phyloP scores from a whole-genome alignment of 169 alveolate species.

The Eimeria mitis region DNA sequence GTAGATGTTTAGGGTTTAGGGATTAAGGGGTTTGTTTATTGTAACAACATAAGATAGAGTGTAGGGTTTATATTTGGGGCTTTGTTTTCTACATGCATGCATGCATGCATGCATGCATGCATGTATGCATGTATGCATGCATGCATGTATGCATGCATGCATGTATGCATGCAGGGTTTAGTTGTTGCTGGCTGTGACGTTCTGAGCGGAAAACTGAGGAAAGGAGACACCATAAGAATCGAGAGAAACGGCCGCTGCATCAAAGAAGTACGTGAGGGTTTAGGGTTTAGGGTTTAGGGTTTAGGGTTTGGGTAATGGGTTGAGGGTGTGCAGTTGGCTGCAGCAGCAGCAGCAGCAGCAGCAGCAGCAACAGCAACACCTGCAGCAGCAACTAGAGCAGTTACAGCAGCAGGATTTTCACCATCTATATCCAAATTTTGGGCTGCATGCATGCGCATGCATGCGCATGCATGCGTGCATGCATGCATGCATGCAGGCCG shows the following conservation, averaged over 20 bases:
- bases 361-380: background rate
- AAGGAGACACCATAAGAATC: background rate
- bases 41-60: too few species aligned
- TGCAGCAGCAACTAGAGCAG: background rate
- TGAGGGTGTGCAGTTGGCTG: too few species aligned
- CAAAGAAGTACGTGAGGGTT: background rate
- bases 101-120: too few species aligned
- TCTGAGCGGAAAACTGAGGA: background rate
- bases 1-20: too few species aligned
- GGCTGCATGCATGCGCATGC: too few species aligned
- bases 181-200: constrained; percentile 49
- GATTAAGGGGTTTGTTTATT: too few species aligned
- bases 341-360: too few species aligned
- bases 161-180: constrained; percentile 27
- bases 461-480: background rate
- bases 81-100: too few species aligned
- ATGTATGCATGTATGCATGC: too few species aligned
- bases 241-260: background rate
- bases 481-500: constrained; percentile 1
- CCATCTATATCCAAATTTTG: too few species aligned
- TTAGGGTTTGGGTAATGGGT: background rate
- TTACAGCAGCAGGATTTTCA: background rate
- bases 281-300: constrained; percentile 36
- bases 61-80: background rate
- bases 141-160: too few species aligned